Evolutionary conservation across 2,329 filamentous ascomycete genomes (phyloP), one percentile per base, ranked within the genome.

Genomic region (Pochonia chlamydosporia): DNA sequence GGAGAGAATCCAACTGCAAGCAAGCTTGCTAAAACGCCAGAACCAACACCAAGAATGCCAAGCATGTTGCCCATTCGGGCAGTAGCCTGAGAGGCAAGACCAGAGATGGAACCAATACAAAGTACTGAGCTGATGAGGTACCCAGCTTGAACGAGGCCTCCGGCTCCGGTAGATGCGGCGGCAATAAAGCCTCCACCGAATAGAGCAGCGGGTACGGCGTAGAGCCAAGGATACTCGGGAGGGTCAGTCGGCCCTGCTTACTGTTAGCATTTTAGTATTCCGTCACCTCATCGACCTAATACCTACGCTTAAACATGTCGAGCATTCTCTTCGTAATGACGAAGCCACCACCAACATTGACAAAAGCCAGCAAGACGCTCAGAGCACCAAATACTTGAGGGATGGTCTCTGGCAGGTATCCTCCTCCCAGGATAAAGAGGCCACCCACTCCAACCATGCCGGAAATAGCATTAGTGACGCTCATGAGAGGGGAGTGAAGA

Each of bases 281-380:
- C 1, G 37, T 63, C 46, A 57, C 21, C 6, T 46, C 3, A n/a
- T 23, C 1, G 16, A 14, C 8, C 8, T 20, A 25, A 2, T 36
- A 63, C 76, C 57, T 60, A 74, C 87, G 79, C 61, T 86, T 87
- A 63, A 92, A 92, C 87, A 92, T 92, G 63, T 95, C 89, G 37
- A 96, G 73, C 90, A 96, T 96, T 52, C 90, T 79, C 69, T 95
- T 95, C 3, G 89, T 95, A 50, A 96, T 89, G 37, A 95, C 86
- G 51, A 96, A 96, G 0, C 90, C 90, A 49, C 90, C 90, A 0
- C 87, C 85, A 3, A 96, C 83, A 54, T 95, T 95, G 52, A 95
- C 87, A 61, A 93, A 95, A 0, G 89, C 89, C 18, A 96, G 70
- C 5, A 93, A 71, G 1, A 95, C 90, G 1, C 89, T 95, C 1